These are phyloP conservation scores for Saprolegnia parasitica DNA, from an alignment of 352 stramenopile genomes.

Conservation along the genomic window DNA sequence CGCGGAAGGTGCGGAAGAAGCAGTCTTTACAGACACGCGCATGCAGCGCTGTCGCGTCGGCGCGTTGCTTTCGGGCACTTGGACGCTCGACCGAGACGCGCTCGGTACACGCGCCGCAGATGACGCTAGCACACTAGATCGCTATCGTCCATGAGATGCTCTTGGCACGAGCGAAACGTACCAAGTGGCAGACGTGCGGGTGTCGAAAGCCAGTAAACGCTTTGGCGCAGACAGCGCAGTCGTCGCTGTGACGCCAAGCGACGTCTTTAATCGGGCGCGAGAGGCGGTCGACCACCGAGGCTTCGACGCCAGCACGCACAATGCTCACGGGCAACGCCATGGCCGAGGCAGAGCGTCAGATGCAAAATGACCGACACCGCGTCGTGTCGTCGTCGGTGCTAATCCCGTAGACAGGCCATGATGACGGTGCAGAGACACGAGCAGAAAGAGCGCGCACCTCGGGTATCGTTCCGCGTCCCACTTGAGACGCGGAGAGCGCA, in stretches of 20 bases:
- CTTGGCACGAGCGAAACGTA: not conserved
- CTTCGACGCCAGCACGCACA: not conserved
- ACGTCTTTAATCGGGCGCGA: not conserved
- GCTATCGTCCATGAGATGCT: not conserved
- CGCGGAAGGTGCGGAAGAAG: slow-evolving; percentile 1
- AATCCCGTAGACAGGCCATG: too few species aligned
- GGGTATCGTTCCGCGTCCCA: too few species aligned
- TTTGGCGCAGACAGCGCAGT: not conserved
- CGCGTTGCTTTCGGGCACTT: not conserved
- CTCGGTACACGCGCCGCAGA: not conserved
- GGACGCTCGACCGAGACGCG: not conserved
- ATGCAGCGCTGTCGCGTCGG: not conserved
- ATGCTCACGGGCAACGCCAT: too few species aligned
- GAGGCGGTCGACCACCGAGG: not conserved
- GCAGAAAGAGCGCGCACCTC: too few species aligned
- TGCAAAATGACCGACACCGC: too few species aligned
- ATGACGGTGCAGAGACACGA: too few species aligned
- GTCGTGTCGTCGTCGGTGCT: too few species aligned
- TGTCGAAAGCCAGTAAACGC: not conserved
- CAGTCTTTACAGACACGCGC: not conserved
- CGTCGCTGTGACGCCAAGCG: not conserved
- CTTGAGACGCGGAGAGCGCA: too few species aligned
- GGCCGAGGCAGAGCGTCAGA: too few species aligned
- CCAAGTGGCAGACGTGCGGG: not conserved
- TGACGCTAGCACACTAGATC: not conserved